Conservation (phyloP, 495 filamentous ascomycete genomes). For the Hyaloscypha bicolor region DNA sequence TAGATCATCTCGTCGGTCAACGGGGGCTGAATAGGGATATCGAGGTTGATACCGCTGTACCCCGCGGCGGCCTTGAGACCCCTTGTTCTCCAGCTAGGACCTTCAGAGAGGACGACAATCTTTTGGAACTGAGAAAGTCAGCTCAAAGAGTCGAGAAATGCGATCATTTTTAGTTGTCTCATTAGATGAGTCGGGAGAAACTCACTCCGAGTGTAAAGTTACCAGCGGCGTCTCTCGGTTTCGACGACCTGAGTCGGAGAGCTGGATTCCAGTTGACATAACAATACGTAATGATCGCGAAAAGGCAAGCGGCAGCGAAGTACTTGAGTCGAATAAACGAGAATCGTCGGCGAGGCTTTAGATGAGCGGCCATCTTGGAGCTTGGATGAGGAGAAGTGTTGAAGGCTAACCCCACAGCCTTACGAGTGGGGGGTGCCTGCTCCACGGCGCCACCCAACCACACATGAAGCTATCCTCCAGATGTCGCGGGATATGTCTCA, state of each 20-base stretch:
- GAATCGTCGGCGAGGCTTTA: background rate
- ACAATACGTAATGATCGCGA: background rate
- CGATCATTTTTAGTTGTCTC: background rate
- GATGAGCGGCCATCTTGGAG: background rate
- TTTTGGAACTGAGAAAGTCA: background rate
- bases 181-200: background rate
- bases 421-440: background rate
- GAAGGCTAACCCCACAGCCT: background rate
- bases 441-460: background rate
- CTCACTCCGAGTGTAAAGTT: background rate
- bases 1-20: slow-evolving; percentile 7
- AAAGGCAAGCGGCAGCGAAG: background rate
- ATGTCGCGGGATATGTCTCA: background rate
- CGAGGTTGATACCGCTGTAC: slow-evolving; percentile 26
- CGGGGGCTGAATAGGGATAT: slow-evolving; percentile 27
- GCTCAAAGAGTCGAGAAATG: background rate
- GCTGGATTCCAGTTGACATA: background rate
- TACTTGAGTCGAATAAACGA: background rate
- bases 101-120: background rate
- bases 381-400: background rate
- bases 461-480: background rate
- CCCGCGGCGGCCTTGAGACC: slow-evolving; percentile 33
- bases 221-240: background rate
- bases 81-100: slow-evolving; percentile 25
- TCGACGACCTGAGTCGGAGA: background rate